Evolutionary conservation across 225 moss, liverwort and hornwort genomes (phyloP).

Genomic region (Antitrichia curtipendula): DNA sequence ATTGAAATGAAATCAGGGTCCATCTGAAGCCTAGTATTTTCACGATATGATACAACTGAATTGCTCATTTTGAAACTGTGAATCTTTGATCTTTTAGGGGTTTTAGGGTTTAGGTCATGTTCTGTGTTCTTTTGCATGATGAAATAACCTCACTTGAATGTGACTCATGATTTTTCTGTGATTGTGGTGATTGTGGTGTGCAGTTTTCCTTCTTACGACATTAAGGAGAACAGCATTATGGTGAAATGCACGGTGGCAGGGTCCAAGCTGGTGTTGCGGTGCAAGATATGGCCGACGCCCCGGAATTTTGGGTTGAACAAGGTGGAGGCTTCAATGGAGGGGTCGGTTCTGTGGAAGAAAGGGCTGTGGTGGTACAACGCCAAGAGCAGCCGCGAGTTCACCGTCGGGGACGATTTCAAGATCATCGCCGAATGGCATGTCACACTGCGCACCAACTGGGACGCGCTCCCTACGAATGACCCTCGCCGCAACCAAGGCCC

Average conservation of each 20-base stretch:
- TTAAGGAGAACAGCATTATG: conserved; percentile 26
- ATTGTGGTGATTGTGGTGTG: background rate
- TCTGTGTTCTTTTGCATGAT: background rate
- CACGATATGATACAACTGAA: background rate
- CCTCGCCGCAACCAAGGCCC: conserved; percentile 34
- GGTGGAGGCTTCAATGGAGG: conserved; percentile 23
- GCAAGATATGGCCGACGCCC: conserved; percentile 46
- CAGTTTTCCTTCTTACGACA: conserved; percentile 31
- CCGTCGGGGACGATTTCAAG: conserved; percentile 10
- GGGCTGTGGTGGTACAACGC: conserved; percentile 52
- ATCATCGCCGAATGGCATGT: conserved; percentile 35
- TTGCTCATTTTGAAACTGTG: background rate
- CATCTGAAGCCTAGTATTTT: background rate
- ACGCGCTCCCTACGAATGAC: conserved; percentile 10
- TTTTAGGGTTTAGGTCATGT: background rate
- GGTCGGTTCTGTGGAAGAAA: conserved; percentile 32
- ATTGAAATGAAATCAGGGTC: too few relatives aligned
- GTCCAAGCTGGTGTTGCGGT: conserved; percentile 17
- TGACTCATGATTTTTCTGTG: background rate
- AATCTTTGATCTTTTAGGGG: background rate
- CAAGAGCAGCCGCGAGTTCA: conserved; percentile 34
- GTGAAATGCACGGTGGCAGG: conserved; percentile 24
- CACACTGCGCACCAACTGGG: conserved; percentile 14
- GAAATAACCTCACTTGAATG: background rate
- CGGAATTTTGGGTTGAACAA: conserved; percentile 42